Conservation (phyloP, 352 stramenopile genomes). For the Globisporangium ultimum region DNA sequence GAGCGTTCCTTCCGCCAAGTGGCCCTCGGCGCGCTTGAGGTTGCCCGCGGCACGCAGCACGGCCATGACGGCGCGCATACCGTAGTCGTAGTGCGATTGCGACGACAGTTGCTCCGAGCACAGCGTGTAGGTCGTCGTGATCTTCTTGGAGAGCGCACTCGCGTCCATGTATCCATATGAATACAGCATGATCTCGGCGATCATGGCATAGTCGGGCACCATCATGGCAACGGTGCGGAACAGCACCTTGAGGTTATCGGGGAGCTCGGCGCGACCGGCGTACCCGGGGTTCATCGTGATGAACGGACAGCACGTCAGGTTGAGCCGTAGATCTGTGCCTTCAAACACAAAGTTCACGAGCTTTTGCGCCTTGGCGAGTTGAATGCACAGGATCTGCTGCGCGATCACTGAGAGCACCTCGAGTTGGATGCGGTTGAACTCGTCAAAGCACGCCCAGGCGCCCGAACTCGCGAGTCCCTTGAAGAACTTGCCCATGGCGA, state of each 20-base stretch:
- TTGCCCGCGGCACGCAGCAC: slow-evolving; percentile 92
- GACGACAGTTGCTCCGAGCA: slow-evolving; percentile 93
- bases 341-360: slow-evolving; percentile 89
- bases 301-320: slow-evolving; percentile 89
- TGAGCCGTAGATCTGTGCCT: slow-evolving; percentile 86
- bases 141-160: slow-evolving; percentile 90
- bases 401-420: slow-evolving; percentile 92
- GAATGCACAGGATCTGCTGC: slow-evolving; percentile 91
- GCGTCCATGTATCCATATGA: slow-evolving; percentile 92
- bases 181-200: slow-evolving; percentile 94
- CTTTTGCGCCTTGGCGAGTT: slow-evolving; percentile 79
- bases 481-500: slow-evolving; percentile 94
- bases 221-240: slow-evolving; percentile 94
- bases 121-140: slow-evolving; percentile 92
- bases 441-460: slow-evolving; percentile 91
- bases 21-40: slow-evolving; percentile 78
- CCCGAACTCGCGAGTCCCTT: slow-evolving; percentile 89
- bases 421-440: slow-evolving; percentile 93
- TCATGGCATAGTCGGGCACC: slow-evolving; percentile 93
- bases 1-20: slow-evolving; percentile 85
- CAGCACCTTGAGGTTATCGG: slow-evolving; percentile 92
- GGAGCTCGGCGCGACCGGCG: slow-evolving; percentile 85
- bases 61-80: slow-evolving; percentile 93
- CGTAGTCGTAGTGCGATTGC: slow-evolving; percentile 96
- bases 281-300: slow-evolving; percentile 94